Evolutionary conservation across 441 rosid genomes (phyloP).

Genomic region (Pelargonium fulgidum): DNA sequence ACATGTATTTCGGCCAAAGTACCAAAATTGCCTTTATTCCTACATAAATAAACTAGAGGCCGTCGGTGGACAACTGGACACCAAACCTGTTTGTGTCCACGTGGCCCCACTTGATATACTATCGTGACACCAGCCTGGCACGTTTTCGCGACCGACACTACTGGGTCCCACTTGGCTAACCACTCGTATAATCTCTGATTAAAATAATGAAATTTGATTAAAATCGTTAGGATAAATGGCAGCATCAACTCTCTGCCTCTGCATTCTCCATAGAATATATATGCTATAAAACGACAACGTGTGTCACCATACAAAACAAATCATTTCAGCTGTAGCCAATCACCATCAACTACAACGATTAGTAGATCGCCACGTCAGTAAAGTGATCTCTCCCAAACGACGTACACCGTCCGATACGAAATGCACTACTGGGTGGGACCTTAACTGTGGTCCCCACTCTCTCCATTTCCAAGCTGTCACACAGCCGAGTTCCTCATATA

Average conservation of each 20-base stretch:
- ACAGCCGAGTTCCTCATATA: background rate
- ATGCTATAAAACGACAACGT: background rate
- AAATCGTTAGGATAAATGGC: slow-evolving; percentile 10
- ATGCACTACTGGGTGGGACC: background rate
- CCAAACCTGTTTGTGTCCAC: slow-evolving; percentile 13
- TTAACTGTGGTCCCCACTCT: slow-evolving; percentile 10
- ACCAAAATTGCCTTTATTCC: too few relatives aligned
- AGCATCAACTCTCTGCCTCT: slow-evolving; percentile 5
- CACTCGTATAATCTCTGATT: background rate
- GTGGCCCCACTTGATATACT: slow-evolving; percentile 23
- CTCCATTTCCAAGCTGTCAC: slow-evolving; percentile 27
- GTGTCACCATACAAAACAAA: background rate
- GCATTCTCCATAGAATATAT: too few relatives aligned
- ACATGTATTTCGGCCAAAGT: too few relatives aligned
- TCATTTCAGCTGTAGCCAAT: background rate
- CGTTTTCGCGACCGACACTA: slow-evolving; percentile 26
- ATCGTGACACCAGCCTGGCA: slow-evolving; percentile 19
- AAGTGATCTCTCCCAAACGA: background rate
- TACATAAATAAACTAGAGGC: background rate
- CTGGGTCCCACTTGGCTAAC: slow-evolving; percentile 25
- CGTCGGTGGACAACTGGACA: slow-evolving; percentile 28
- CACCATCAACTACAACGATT: background rate
- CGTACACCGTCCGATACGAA: too few relatives aligned
- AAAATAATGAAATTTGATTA: background rate
- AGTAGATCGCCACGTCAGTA: background rate